phyloP scores from a whole-genome alignment of 441 rosid species.

The Populus trichocarpa region DNA sequence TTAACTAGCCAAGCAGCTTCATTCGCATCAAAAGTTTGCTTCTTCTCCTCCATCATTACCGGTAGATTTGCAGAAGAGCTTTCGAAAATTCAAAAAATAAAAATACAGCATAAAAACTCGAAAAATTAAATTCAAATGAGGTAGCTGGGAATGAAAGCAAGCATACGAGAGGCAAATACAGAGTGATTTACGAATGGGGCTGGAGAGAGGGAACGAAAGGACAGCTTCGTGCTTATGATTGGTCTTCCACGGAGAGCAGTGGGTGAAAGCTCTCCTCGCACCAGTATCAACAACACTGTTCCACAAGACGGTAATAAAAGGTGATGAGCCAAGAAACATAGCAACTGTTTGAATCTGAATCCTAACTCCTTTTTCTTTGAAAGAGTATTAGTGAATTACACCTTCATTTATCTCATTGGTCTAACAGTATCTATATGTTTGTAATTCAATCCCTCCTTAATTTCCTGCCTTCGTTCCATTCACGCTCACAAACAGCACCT shows the following conservation, averaged over 20 bases:
- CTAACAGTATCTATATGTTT: too few relatives aligned
- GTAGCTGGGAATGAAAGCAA: too few relatives aligned
- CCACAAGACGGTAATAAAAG: neutral
- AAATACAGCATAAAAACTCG: neutral
- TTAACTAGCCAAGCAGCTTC: constrained; percentile 44
- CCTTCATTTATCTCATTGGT: too few relatives aligned
- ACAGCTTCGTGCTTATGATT: neutral
- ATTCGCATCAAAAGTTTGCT: constrained; percentile 30
- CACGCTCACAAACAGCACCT: too few relatives aligned
- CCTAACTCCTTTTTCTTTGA: too few relatives aligned
- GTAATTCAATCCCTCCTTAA: too few relatives aligned
- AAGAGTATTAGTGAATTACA: too few relatives aligned
- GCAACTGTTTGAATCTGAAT: too few relatives aligned
- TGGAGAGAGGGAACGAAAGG: neutral
- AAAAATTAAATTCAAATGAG: neutral
- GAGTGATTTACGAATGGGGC: neutral
- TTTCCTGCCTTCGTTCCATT: too few relatives aligned
- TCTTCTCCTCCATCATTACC: constrained; percentile 27
- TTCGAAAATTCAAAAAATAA: neutral
- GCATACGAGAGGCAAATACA: neutral
- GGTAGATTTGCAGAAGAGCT: constrained; percentile 30
- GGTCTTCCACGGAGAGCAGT: neutral
- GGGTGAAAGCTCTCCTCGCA: neutral
- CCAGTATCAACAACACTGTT: constrained; percentile 1
- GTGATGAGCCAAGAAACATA: too few relatives aligned